Evolutionary conservation across 495 filamentous ascomycete species (phyloP).

Genomic region (Penicillium desertorum): DNA sequence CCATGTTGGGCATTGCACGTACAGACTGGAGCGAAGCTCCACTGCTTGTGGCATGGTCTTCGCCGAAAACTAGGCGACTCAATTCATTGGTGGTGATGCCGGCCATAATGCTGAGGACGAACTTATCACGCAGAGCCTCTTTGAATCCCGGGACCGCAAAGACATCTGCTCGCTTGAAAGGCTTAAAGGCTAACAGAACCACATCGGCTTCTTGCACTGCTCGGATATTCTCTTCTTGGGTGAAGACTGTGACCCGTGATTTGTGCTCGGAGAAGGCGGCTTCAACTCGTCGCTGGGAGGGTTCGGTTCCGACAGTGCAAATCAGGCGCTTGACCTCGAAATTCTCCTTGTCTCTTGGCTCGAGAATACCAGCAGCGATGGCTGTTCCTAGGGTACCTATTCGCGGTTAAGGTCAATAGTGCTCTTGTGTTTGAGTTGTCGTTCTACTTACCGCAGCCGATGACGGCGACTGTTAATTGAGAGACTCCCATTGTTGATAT

Average conservation of each 20-base stretch:
- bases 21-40: constrained; percentile 10
- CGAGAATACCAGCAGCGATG: background rate
- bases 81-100: constrained; percentile 25
- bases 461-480: background rate
- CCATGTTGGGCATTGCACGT: constrained; percentile 36
- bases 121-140: constrained; percentile 21
- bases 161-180: constrained; percentile 18
- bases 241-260: constrained; percentile 6
- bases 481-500: background rate
- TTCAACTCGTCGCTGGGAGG: background rate
- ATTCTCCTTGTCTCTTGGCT: background rate
- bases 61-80: constrained; percentile 1
- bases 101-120: constrained; percentile 27
- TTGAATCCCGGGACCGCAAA: constrained; percentile 17
- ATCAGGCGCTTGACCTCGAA: background rate
- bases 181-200: constrained; percentile 27
- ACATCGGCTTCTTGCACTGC: constrained; percentile 24
- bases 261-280: background rate
- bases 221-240: constrained; percentile 19
- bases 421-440: background rate
- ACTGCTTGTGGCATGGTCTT: background rate
- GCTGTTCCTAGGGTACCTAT: background rate
- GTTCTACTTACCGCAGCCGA: background rate
- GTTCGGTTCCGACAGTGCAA: constrained; percentile 1
- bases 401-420: background rate